Evolutionary conservation across 306 rosid species (phyloP), one percentile per base, ranked within the genome.

Genomic region (Sesbania bispinosa): DNA sequence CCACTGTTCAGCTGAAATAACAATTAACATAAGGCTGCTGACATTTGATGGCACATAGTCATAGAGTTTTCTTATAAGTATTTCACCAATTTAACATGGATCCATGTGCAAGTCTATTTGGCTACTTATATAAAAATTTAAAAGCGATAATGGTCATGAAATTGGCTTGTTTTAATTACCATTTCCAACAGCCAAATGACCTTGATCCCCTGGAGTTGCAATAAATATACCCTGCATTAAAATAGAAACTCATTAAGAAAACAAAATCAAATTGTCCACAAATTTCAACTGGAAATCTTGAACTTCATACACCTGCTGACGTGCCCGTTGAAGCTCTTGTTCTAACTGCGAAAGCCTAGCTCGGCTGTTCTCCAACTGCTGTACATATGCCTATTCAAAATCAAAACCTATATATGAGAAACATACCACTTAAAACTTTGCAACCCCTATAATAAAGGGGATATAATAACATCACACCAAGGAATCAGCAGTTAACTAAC

Each of bases 351-450:
- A n/a, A 29, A 93, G 93, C 87, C 79, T 87, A 6, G 76, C 55
- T 16, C 88, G 80, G 73, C 92, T 85, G 43, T 36, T 90, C 75
- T 90, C 96, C 86, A 88, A 76, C 77, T 90, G 96, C 75, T 90
- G 93, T 55, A 92, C 96, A 82, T 92, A 90, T 27, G 96, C 98
- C 96, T 89, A 85, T 80, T 83, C 64, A 78, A 86, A 93, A 82
- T 83, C 83, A 85, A 85, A 83, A 67, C 81, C 62, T 67, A 81
- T 73, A 60, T 77, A 71, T 83, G 73, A 79, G 78, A 81, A 68
- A 83, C 74, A 67, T 68, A 77, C 42, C 60, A 42, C 79, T 75
- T 81, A 71, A 68, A 58, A 69, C 66, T 26, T 20, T 33, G 46
- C 32, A 55, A 13, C 30, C 54, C 29, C 62, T 6, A 67, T 13